phyloP scores from a whole-genome alignment of 2,329 filamentous ascomycete species.

The Claviceps spartinae region DNA sequence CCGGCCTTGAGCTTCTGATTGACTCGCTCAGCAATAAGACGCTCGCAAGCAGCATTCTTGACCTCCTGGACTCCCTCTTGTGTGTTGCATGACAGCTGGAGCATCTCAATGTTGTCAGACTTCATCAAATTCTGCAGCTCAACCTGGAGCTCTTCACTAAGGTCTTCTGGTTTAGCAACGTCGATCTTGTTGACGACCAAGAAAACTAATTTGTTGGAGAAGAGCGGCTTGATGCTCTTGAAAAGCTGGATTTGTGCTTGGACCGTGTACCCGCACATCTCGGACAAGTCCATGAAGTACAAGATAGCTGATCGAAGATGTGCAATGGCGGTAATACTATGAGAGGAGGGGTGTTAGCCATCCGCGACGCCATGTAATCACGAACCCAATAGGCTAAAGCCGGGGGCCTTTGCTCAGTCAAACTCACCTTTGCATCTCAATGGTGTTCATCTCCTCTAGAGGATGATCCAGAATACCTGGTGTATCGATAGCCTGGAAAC shows the following conservation, averaged over 20 bases:
- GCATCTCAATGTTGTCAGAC: slow-evolving; percentile 77
- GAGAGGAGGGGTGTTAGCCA: slow-evolving; percentile 16
- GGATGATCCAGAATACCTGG: slow-evolving; percentile 97
- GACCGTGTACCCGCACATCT: slow-evolving; percentile 93
- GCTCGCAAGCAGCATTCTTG: slow-evolving; percentile 89
- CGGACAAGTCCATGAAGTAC: slow-evolving; percentile 96
- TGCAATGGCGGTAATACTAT: slow-evolving; percentile 82
- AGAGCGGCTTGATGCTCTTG: slow-evolving; percentile 91
- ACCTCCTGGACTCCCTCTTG: slow-evolving; percentile 88
- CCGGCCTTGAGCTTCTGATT: slow-evolving; percentile 93
- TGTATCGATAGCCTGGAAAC: slow-evolving; percentile 75
- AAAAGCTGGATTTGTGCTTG: slow-evolving; percentile 88
- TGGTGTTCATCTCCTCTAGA: slow-evolving; percentile 98
- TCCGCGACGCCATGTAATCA: background rate
- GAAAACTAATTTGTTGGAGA: slow-evolving; percentile 94
- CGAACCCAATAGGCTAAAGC: background rate
- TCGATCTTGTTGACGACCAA: slow-evolving; percentile 98
- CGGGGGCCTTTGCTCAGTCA: too few species aligned
- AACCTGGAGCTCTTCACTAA: slow-evolving; percentile 64
- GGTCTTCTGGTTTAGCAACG: slow-evolving; percentile 71
- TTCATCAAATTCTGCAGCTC: slow-evolving; percentile 71
- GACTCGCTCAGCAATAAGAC: slow-evolving; percentile 82
- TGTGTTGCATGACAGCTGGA: slow-evolving; percentile 90
- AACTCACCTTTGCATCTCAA: slow-evolving; percentile 70
- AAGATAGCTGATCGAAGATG: slow-evolving; percentile 90